These are phyloP conservation scores for Podaxis carcinomalis DNA, from an alignment of 768 basidiomycete species.

Conservation along the genomic window DNA sequence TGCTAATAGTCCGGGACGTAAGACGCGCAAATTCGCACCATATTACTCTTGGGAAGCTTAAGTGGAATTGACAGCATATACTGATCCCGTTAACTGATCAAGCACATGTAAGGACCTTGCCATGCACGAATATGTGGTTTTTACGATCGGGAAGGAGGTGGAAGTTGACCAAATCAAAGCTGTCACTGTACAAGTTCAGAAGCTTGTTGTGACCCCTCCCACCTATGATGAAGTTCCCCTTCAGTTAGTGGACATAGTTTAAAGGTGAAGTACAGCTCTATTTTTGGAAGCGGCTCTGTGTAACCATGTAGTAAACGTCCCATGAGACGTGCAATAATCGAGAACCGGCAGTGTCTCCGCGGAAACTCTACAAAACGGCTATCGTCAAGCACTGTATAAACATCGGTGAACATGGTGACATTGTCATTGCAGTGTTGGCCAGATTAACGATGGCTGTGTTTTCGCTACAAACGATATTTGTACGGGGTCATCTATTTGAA, in stretches of 20 bases:
- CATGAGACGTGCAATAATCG: constrained; percentile 33
- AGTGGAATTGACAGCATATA: neutral
- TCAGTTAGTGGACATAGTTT: constrained; percentile 17
- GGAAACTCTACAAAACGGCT: constrained; percentile 30
- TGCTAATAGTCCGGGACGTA: no score
- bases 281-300: constrained; percentile 14
- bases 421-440: constrained; percentile 33
- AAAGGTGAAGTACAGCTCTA: neutral
- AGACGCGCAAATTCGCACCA: neutral
- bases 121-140: constrained; percentile 31
- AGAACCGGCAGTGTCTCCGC: constrained; percentile 36
- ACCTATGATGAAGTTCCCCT: constrained; percentile 11
- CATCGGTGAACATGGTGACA: constrained; percentile 4
- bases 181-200: constrained; percentile 29
- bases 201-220: constrained; percentile 1
- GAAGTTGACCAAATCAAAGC: constrained; percentile 35
- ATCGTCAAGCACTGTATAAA: neutral
- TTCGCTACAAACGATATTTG: neutral
- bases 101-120: constrained; percentile 15
- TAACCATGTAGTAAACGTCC: constrained; percentile 32
- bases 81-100: no score
- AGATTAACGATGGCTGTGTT: constrained; percentile 20
- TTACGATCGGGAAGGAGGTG: constrained; percentile 21
- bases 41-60: neutral
- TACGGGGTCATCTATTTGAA: constrained; percentile 21